Evolutionary conservation across 2,329 filamentous ascomycete species (phyloP), one percentile per base, ranked within the genome.

Genomic region (Zasmidium citrigriseum): DNA sequence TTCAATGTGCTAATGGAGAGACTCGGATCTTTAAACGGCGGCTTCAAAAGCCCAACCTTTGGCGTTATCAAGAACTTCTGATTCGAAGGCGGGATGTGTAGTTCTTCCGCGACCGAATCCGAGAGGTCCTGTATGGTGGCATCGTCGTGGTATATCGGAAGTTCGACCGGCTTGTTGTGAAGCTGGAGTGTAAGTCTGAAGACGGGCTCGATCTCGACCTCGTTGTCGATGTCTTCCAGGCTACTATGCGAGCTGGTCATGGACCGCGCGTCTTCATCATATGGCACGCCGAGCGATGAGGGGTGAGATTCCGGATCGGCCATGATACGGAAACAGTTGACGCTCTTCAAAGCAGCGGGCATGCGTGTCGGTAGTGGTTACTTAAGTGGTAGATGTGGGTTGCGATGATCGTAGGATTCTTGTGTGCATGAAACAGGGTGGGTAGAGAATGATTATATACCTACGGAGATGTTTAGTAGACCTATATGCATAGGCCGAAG

Each of bases 41-140:
- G 77, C 64, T 86, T 88, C 23, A 89, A 79, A 1, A 90, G 77
- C 24, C 86, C 86, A 7, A 83, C 77, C 69, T 88, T 89, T 45
- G 87, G 81, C 14, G 85, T 80, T 64, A 90, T 80, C 61, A 82
- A 75, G 70, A 89, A 81, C 71, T 91, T 91, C 69, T 90, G 88
- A 72, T 90, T 86, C 10, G 78, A 71, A 0, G 76, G 72, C 0
- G 88, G 87, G 54, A 91, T 84, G 51, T 79, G 81, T 54, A 90
- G 80, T 2, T 75, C 72, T 46, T 76, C 71, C 57, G 83, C 78
- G 64, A 90, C 84, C 60, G 81, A 77, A 51, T 79, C 72, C 46
- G 86, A 86, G 38, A 91, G 82, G 66, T 89, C 77, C 48, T 74
- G 68, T 27, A 87, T 76, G 1, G 83, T 86, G 56, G 83, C 79